Conservation (phyloP, 2,329 filamentous ascomycete species). For the Cladorrhinum sp. region DNA sequence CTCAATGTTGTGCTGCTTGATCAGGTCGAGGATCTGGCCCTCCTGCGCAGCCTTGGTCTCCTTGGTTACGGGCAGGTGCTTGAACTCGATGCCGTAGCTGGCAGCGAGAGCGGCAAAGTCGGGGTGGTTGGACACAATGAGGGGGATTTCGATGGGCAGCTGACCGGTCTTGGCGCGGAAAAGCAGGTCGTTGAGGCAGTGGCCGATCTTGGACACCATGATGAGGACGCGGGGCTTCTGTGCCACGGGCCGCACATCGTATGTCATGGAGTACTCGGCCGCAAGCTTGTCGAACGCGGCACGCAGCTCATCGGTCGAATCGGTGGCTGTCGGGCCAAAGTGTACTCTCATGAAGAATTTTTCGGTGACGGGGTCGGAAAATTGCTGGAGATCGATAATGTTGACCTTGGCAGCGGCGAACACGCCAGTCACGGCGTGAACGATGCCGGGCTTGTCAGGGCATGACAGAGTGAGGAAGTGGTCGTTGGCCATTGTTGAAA, state of each 20-base stretch:
- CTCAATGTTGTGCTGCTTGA: conserved; percentile 67
- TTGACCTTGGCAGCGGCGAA: conserved; percentile 72
- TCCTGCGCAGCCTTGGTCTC: conserved; percentile 78
- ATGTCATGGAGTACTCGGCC: conserved; percentile 63
- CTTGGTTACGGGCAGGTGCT: conserved; percentile 74
- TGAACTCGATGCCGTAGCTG: conserved; percentile 74
- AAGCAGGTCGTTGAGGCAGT: conserved; percentile 79
- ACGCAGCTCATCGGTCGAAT: conserved; percentile 50
- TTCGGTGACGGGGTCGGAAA: conserved; percentile 69
- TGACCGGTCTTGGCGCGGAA: conserved; percentile 75
- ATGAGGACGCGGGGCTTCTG: conserved; percentile 75
- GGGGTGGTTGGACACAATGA: conserved; percentile 80
- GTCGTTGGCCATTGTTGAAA: conserved; percentile 46
- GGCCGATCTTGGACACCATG: conserved; percentile 87
- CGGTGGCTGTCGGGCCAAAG: conserved; percentile 60
- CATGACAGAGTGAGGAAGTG: conserved; percentile 79
- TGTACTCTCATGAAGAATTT: conserved; percentile 89
- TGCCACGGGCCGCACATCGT: conserved; percentile 64
- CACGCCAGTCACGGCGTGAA: conserved; percentile 78
- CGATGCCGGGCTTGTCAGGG: conserved; percentile 80
- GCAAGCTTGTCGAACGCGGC: conserved; percentile 60
- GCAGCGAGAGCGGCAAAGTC: conserved; percentile 67
- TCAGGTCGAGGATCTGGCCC: conserved; percentile 65
- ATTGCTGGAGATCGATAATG: conserved; percentile 82
- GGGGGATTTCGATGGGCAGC: conserved; percentile 69